Evolutionary conservation across 345 rosid species (phyloP).

Genomic region (Eucalyptus pauciflora): DNA sequence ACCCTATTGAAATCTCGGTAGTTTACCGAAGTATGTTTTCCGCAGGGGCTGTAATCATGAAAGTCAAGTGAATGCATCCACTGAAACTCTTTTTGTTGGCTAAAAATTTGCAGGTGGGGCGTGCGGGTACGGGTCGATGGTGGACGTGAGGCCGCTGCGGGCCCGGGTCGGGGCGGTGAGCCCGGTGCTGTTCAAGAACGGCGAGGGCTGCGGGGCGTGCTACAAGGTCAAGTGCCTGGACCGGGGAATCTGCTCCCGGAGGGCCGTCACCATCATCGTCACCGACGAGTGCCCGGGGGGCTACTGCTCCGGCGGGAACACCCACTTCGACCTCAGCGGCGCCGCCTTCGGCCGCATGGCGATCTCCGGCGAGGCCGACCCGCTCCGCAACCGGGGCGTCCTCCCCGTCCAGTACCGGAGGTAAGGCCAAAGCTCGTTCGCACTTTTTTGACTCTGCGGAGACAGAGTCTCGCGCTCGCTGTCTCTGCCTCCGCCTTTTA

Average conservation of each 20-base stretch:
- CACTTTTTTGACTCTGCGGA: not conserved
- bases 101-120: slow-evolving; percentile 63
- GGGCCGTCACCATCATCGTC: slow-evolving; percentile 84
- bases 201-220: slow-evolving; percentile 95
- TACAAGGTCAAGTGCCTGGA: slow-evolving; percentile 78
- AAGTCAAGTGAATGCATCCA: not conserved
- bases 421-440: slow-evolving; percentile 2
- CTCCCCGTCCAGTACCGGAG: slow-evolving; percentile 49
- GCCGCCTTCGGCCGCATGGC: slow-evolving; percentile 96
- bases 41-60: not conserved
- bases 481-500: not conserved
- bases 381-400: slow-evolving; percentile 73
- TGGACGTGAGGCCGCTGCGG: slow-evolving; percentile 74
- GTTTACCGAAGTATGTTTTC: not conserved
- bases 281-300: slow-evolving; percentile 86
- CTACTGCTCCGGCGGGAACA: slow-evolving; percentile 43
- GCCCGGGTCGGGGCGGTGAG: slow-evolving; percentile 94
- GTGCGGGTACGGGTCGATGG: slow-evolving; percentile 87
- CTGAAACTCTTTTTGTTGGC: not conserved
- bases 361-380: slow-evolving; percentile 40
- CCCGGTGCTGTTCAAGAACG: slow-evolving; percentile 65
- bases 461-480: not conserved
- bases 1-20: not conserved
- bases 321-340: slow-evolving; percentile 93
- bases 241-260: slow-evolving; percentile 59